These are phyloP conservation scores for Xylaria flabelliformis DNA, from an alignment of 495 filamentous ascomycete genomes.

Conservation along the genomic window DNA sequence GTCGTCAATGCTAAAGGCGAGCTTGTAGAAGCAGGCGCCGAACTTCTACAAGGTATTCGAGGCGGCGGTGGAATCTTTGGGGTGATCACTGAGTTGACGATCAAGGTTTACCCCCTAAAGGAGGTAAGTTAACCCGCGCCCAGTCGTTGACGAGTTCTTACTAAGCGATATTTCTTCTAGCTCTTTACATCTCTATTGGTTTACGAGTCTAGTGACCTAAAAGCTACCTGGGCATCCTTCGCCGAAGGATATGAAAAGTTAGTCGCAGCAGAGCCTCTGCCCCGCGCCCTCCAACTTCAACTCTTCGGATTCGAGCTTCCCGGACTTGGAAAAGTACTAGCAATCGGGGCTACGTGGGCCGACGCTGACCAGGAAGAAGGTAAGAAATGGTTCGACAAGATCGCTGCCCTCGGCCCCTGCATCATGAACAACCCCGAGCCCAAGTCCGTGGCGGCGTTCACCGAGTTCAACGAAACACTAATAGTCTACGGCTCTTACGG, in stretches of 20 bases:
- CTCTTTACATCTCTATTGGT: no score
- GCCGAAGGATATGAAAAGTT: no score
- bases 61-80: conserved; percentile 55
- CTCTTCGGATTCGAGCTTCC: conserved; percentile 19
- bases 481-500: conserved; percentile 8
- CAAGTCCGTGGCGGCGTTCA: neutral
- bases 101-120: conserved; percentile 29
- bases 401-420: conserved; percentile 16
- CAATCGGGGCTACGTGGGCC: conserved; percentile 16
- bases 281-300: conserved; percentile 17
- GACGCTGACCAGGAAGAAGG: conserved; percentile 18
- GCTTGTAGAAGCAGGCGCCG: conserved; percentile 37
- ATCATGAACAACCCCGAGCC: conserved; percentile 23
- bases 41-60: conserved; percentile 29
- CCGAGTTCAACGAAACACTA: no score
- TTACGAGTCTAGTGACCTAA: no score
- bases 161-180: no score
- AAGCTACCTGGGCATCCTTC: no score
- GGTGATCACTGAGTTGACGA: conserved; percentile 45
- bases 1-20: conserved; percentile 41
- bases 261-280: neutral
- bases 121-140: no score
- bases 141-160: no score
- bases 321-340: conserved; percentile 10
- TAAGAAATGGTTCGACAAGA: conserved; percentile 19